These are phyloP conservation scores for Haplosporangium sp. DNA, from an alignment of 371 early-diverging fungal species.

Conservation along the genomic window DNA sequence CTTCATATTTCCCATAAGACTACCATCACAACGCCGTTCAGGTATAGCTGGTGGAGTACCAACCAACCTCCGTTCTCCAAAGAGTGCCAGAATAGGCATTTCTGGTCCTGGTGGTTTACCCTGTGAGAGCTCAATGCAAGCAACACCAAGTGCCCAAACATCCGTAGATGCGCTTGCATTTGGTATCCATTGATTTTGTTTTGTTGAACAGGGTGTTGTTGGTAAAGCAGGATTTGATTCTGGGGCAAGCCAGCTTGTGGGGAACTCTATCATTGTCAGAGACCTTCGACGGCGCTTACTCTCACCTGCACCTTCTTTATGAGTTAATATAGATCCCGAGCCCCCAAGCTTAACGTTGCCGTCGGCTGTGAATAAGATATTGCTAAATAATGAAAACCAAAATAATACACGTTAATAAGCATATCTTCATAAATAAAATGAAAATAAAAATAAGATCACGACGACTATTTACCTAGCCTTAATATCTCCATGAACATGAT, in stretches of 20 bases:
- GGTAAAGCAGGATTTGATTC: slow-evolving; percentile 19
- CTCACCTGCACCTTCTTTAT: slow-evolving; percentile 60
- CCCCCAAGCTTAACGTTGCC: slow-evolving; percentile 82
- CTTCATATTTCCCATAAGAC: slow-evolving; percentile 1
- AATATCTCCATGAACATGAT: slow-evolving; percentile 86
- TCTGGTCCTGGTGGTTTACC: slow-evolving; percentile 42
- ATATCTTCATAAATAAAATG: no score
- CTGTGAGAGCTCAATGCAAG: slow-evolving; percentile 56
- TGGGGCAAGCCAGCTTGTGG: slow-evolving; percentile 57
- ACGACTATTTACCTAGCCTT: slow-evolving; percentile 68
- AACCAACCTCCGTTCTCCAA: slow-evolving; percentile 54
- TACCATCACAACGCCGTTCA: background rate
- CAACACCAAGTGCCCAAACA: slow-evolving; percentile 76
- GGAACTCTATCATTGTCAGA: slow-evolving; percentile 35
- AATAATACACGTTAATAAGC: background rate
- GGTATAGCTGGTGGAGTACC: slow-evolving; percentile 33
- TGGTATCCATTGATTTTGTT: slow-evolving; percentile 37
- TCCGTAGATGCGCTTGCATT: slow-evolving; percentile 62
- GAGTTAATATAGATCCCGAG: slow-evolving; percentile 74
- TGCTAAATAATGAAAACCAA: slow-evolving; percentile 53
- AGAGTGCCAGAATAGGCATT: slow-evolving; percentile 25
- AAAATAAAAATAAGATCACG: background rate
- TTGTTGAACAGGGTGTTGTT: background rate
- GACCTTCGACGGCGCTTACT: slow-evolving; percentile 63
- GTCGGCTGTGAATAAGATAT: slow-evolving; percentile 74